Evolutionary conservation across 2,329 filamentous ascomycete species (phyloP).

Genomic region (Fusarium duplospermum): DNA sequence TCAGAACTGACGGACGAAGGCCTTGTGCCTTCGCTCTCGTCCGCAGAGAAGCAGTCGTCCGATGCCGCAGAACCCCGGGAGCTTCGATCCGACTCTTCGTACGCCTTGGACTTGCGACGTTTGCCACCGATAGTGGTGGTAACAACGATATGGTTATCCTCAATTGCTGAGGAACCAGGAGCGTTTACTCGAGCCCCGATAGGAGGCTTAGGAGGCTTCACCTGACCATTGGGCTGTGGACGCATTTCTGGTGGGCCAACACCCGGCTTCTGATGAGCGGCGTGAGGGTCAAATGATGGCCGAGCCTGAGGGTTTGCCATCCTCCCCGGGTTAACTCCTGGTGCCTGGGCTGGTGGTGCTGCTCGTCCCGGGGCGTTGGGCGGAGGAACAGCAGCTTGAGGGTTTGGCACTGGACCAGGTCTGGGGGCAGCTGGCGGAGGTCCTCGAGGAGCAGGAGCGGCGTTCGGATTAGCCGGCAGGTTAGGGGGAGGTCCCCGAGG

Average conservation of each 20-base stretch:
- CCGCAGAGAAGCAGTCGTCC: slow-evolving; percentile 17
- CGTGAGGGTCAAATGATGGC: background rate
- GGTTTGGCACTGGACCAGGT: background rate
- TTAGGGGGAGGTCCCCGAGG: background rate
- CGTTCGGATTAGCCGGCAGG: background rate
- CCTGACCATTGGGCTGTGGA: background rate
- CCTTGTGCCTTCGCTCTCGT: slow-evolving; percentile 27
- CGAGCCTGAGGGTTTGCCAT: background rate
- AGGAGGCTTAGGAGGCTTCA: background rate
- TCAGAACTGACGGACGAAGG: slow-evolving; percentile 29
- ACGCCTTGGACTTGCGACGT: background rate
- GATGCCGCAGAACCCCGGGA: slow-evolving; percentile 11
- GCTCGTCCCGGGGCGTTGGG: background rate
- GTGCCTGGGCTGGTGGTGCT: background rate
- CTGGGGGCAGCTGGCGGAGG: background rate
- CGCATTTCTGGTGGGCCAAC: background rate
- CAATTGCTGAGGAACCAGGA: background rate
- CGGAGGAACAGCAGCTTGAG: background rate
- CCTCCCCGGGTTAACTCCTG: background rate
- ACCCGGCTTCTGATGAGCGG: background rate
- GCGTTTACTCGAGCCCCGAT: background rate
- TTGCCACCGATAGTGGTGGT: slow-evolving; percentile 1
- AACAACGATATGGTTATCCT: background rate
- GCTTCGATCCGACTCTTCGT: slow-evolving; percentile 19
- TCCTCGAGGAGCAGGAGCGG: background rate